These are phyloP conservation scores for Monosporozyma servazzii DNA, from an alignment of 805 yeast species.

Conservation along the genomic window DNA sequence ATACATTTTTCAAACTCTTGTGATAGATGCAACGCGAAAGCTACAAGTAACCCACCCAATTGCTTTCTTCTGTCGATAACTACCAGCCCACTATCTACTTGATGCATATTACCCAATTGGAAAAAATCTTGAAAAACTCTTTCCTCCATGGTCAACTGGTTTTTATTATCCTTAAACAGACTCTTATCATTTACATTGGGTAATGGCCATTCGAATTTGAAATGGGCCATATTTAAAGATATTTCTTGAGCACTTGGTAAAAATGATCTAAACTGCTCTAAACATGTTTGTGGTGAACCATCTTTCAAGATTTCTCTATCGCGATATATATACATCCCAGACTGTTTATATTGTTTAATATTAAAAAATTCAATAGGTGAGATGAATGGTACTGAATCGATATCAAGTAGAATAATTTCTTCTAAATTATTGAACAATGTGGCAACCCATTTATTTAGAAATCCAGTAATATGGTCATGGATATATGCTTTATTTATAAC, in stretches of 20 bases:
- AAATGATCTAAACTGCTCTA: not conserved
- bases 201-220: not conserved
- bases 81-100: constrained; percentile 29
- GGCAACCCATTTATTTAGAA: constrained; percentile 45
- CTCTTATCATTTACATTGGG: not conserved
- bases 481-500: constrained; percentile 14
- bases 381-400: constrained; percentile 40
- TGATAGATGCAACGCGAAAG: constrained; percentile 23
- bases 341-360: constrained; percentile 11
- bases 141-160: constrained; percentile 7
- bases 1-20: constrained; percentile 29
- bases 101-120: constrained; percentile 18
- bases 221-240: not conserved
- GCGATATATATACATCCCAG: constrained; percentile 25
- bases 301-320: constrained; percentile 22
- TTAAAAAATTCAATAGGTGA: constrained; percentile 29
- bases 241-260: not conserved
- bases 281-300: constrained; percentile 21
- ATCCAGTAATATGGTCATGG: constrained; percentile 11
- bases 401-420: constrained; percentile 44
- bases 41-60: constrained; percentile 19
- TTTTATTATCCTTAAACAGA: not conserved
- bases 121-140: constrained; percentile 17
- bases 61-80: constrained; percentile 20
- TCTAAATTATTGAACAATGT: constrained; percentile 46